Evolutionary conservation across 805 yeast genomes (phyloP), one percentile per base, ranked within the genome.

Genomic region (Candida golubevii): DNA sequence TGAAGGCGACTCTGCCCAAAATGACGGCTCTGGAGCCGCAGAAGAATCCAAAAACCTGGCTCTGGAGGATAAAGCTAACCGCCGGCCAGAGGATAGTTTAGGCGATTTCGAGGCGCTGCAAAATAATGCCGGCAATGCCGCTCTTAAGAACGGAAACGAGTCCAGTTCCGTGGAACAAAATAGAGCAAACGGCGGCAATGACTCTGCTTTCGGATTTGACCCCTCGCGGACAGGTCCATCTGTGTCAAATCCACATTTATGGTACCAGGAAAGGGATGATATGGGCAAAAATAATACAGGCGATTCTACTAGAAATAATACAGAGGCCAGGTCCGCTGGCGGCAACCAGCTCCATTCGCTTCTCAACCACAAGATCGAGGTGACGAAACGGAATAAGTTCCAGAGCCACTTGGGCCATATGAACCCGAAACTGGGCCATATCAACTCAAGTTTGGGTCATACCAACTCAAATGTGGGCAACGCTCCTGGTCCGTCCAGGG

Each of bases 1-100:
- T 31, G 46, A 48, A 15, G 57, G 57, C 26, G 57, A 60, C 31
- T 52, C 47, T 34, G 50, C 49, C 28, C 33, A 40, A 8, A 33
- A 42, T 35, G 48, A 29, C 14, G 32, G 32, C 11, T 11, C 11
- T 12, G 32, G 32, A 10, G 23, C 23, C 23, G 23, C 23, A 5
- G 23, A 5, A 18, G 23, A 5, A 18, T 5, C 23, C 23, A 18
- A 18, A 18, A 18, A 18, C 23, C 5, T 18, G 23, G 15, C 18
- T 29, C 12, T 12, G 12, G 14, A 39, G 33, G 41, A 26, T 4
- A 30, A 13, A 8, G 23, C 26, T 26, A 31, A 14, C n/a, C 32
- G 30, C 29, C 37, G 37, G 30, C 37, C 39, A 3, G 8, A 30
- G 12, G 32, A 37, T 18, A 13, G 32, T 8, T 14, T 15, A 9